Evolutionary conservation across 2,329 filamentous ascomycete species (phyloP), one percentile per base, ranked within the genome.

Genomic region (Aspergillus quadrilineatus): DNA sequence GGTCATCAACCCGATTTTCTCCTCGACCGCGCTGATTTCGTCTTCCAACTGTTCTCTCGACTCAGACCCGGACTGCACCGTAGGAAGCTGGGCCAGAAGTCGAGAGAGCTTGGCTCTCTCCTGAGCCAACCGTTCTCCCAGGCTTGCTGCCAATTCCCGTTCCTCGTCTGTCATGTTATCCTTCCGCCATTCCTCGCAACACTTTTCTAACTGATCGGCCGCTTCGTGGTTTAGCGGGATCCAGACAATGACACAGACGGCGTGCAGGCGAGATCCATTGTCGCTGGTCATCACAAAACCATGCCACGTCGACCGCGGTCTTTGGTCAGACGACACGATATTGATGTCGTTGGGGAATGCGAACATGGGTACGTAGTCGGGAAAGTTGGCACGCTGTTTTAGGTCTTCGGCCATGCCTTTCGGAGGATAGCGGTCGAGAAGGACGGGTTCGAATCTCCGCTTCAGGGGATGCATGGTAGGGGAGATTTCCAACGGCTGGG

Each of bases 341-440:
- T 92, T 92, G 65, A 99, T 94, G 73, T 99, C 94, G 74, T 97
- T 97, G 45, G 94, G 94, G 67, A 97, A 99, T 53, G 94, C 92
- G 74, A 99, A 99, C 94, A 99, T 97, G 55, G 94, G 94, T 15
- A 99, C 91, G 68, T 97, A 99, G 70, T 99, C 94, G 0, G 94
- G 94, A 69, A 99, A 97, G 56, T 84, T 87, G 53, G 91, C 92
- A 68, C 94, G 84, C 67, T 89, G 83, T 64, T 89, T 85, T 50
- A 89, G 75, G 65, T 97, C 92, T 57, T 96, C 92, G 22, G 86
- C 81, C 69, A 91, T 89, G 62, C 85, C 84, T 70, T 91, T 90
- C 14, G 91, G 88, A 6, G 94, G 94, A 67, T 97, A 97, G 72
- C 92, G 85, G 73, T 99, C 94, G 30, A 99, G 84, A 22, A 99